phyloP scores from a whole-genome alignment of 495 filamentous ascomycete species.

The Lindgomyces ingoldianus region DNA sequence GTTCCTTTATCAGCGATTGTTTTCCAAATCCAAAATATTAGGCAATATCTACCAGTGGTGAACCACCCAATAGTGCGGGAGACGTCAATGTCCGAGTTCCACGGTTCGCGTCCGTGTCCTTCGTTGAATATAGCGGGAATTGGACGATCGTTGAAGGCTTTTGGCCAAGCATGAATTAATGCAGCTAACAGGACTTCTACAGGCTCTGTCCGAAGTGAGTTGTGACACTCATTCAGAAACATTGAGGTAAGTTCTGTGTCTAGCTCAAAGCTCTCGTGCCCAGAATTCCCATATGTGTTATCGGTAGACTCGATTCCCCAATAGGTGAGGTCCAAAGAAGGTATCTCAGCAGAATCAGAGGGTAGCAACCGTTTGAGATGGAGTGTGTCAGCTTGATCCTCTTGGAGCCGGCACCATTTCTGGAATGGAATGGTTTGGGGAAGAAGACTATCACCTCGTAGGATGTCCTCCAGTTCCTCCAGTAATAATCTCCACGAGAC shows the following conservation, averaged over 20 bases:
- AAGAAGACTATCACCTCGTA: constrained; percentile 10
- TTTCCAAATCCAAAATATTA: background rate
- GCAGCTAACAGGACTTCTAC: constrained; percentile 40
- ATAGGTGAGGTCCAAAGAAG: constrained; percentile 30
- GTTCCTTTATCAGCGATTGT: background rate
- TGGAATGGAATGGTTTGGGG: constrained; percentile 33
- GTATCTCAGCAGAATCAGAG: constrained; percentile 9
- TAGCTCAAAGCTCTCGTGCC: constrained; percentile 26
- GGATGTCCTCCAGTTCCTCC: constrained; percentile 36
- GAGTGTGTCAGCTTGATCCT: constrained; percentile 18
- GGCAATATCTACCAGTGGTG: constrained; percentile 30
- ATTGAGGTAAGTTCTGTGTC: constrained; percentile 2
- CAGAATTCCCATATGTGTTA: constrained; percentile 32
- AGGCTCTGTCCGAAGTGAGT: constrained; percentile 36
- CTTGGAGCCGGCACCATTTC: constrained; percentile 30
- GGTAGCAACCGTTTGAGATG: constrained; percentile 13
- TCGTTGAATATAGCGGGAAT: constrained; percentile 40
- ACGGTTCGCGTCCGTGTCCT: constrained; percentile 44
- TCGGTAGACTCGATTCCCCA: constrained; percentile 32
- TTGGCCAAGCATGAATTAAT: constrained; percentile 44
- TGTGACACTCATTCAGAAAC: constrained; percentile 21
- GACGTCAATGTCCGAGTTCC: constrained; percentile 37
- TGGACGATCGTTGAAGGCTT: constrained; percentile 33
- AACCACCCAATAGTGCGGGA: constrained; percentile 46
- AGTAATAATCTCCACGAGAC: constrained; percentile 38